A percentile compares a stretch with the other conserved stretches of the same genome.
These are phyloP conservation scores for Zoysia matrella DNA, from an alignment of 202 grass and related monocot species.

Conservation along the genomic window DNA sequence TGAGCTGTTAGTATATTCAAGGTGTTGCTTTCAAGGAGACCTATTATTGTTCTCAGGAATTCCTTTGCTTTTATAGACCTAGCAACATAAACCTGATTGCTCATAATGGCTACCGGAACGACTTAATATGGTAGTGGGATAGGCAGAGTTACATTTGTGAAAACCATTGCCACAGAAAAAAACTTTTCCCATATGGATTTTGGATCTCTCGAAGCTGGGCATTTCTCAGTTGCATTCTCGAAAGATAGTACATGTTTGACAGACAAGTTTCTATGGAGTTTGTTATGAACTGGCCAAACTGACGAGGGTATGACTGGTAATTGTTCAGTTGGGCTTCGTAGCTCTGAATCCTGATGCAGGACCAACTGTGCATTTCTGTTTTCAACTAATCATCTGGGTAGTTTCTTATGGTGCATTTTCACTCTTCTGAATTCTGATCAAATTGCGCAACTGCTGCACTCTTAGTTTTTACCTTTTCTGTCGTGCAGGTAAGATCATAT, in stretches of 20 bases:
- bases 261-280: no score
- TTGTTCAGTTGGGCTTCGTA: not conserved
- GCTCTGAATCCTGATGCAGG: not conserved
- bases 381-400: not conserved
- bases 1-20: not conserved
- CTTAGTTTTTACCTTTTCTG: constrained; percentile 20
- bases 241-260: not conserved
- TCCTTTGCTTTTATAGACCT: not conserved
- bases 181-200: not conserved
- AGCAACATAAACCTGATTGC: not conserved
- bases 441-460: not conserved
- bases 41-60: not conserved
- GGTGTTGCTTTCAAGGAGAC: not conserved
- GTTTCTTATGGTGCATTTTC: not conserved
- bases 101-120: not conserved
- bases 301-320: not conserved
- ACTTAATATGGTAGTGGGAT: not conserved
- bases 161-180: not conserved
- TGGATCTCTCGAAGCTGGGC: not conserved
- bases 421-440: not conserved
- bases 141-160: not conserved
- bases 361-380: not conserved
- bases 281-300: not conserved
- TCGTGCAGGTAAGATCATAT: constrained; percentile 78
- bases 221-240: not conserved